phyloP scores from a whole-genome alignment of 495 filamentous ascomycete species.

The Aspergillus olivimuriae region DNA sequence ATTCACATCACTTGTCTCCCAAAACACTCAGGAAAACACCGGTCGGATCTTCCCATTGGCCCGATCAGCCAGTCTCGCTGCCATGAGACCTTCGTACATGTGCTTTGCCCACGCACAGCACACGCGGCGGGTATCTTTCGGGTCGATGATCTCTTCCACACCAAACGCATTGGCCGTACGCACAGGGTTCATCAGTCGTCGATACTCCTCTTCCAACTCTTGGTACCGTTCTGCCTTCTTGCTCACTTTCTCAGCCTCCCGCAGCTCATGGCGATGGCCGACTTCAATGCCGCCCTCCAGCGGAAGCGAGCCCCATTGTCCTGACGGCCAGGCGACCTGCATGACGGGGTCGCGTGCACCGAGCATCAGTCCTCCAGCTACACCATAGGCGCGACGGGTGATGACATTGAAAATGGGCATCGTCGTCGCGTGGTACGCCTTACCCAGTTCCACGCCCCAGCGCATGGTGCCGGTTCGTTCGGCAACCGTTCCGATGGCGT shows the following conservation, averaged over 20 bases:
- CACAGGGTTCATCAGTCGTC: slow-evolving; percentile 56
- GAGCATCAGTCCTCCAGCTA: slow-evolving; percentile 57
- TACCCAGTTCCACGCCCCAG: slow-evolving; percentile 52
- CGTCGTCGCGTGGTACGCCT: slow-evolving; percentile 54
- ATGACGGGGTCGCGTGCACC: slow-evolving; percentile 51
- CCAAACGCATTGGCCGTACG: slow-evolving; percentile 59
- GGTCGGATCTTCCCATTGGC: slow-evolving; percentile 47
- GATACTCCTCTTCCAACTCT: slow-evolving; percentile 53
- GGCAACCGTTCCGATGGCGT: slow-evolving; percentile 55
- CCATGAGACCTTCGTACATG: slow-evolving; percentile 46
- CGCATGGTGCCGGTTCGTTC: slow-evolving; percentile 58
- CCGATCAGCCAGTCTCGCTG: slow-evolving; percentile 41
- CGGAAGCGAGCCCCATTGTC: slow-evolving; percentile 54
- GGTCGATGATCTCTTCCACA: slow-evolving; percentile 59
- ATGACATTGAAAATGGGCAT: slow-evolving; percentile 55
- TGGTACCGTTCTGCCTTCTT: slow-evolving; percentile 43
- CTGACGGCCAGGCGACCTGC: slow-evolving; percentile 57
- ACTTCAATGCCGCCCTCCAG: slow-evolving; percentile 59
- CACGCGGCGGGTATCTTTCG: slow-evolving; percentile 47
- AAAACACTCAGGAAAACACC: slow-evolving; percentile 29
- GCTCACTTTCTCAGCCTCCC: slow-evolving; percentile 44
- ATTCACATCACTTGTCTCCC: not conserved
- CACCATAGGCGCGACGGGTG: slow-evolving; percentile 51
- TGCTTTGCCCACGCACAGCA: slow-evolving; percentile 48
- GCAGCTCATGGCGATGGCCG: slow-evolving; percentile 51